Conservation (phyloP, 2,329 filamentous ascomycete species). For the Byssoonygena ceratinophila region DNA sequence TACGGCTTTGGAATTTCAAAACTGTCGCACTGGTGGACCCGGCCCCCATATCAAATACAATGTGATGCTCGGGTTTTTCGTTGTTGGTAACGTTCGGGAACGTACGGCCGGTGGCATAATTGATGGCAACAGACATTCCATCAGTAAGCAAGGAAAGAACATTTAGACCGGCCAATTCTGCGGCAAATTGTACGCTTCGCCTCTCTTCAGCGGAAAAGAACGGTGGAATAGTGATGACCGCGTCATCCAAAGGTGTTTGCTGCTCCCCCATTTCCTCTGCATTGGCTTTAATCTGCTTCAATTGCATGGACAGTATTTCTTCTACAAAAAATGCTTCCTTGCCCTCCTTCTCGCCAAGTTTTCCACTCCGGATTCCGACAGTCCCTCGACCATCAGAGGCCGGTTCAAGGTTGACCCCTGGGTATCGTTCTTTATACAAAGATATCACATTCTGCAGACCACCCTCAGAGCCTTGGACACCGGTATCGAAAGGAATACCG, state of each 20-base stretch:
- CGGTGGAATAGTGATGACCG: constrained; percentile 77
- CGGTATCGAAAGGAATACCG: constrained; percentile 53
- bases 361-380: constrained; percentile 69
- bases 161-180: constrained; percentile 76
- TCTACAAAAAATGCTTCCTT: constrained; percentile 62
- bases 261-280: constrained; percentile 73
- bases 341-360: constrained; percentile 54
- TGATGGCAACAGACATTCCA: constrained; percentile 80
- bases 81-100: constrained; percentile 78
- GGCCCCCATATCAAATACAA: constrained; percentile 96
- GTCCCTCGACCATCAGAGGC: constrained; percentile 49
- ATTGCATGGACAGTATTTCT: constrained; percentile 90
- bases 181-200: constrained; percentile 71
- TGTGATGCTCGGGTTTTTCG: constrained; percentile 76
- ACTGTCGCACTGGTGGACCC: constrained; percentile 86
- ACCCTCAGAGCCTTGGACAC: constrained; percentile 29
- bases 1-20: constrained; percentile 76
- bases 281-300: constrained; percentile 82
- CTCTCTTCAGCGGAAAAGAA: constrained; percentile 90
- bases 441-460: constrained; percentile 44
- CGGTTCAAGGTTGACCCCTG: constrained; percentile 59
- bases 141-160: constrained; percentile 79
- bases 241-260: constrained; percentile 61
- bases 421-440: constrained; percentile 65
- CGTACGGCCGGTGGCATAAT: constrained; percentile 84